phyloP scores from a whole-genome alignment of 1,284 basidiomycete species.

The Ustilago crameri region DNA sequence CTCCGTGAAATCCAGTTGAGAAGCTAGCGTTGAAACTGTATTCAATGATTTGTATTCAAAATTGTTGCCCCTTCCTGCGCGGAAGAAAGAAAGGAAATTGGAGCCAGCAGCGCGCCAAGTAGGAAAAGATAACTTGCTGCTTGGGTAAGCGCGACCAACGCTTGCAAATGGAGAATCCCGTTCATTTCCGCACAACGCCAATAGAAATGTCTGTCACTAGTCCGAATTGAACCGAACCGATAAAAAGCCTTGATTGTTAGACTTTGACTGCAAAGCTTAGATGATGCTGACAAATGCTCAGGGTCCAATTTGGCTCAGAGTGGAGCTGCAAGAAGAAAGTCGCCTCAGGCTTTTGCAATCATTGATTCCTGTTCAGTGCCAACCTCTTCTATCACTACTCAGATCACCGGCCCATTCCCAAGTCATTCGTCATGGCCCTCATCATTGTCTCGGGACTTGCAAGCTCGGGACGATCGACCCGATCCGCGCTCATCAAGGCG shows the following conservation, averaged over 20 bases:
- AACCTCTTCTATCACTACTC: not conserved
- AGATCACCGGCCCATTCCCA: not conserved
- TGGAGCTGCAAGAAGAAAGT: conserved; percentile 31
- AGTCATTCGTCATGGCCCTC: conserved; percentile 78
- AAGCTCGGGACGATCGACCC: conserved; percentile 83
- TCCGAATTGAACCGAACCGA: conserved; percentile 24
- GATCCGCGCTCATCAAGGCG: conserved; percentile 76
- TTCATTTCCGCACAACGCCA: conserved; percentile 22
- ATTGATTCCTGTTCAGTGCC: not conserved
- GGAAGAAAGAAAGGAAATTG: conserved; percentile 45
- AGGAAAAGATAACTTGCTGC: conserved; percentile 4
- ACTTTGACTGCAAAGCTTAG: not conserved
- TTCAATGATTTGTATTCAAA: not conserved
- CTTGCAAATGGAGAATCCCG: conserved; percentile 16
- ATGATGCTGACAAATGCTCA: conserved; percentile 6
- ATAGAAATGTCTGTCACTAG: not conserved
- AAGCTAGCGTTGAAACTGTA: not conserved
- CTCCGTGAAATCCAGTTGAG: conserved; percentile 1
- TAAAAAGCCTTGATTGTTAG: conserved; percentile 7
- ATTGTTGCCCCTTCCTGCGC: not conserved
- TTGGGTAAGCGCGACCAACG: conserved; percentile 28
- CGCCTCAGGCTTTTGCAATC: not conserved
- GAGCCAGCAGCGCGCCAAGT: not conserved
- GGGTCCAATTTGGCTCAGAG: not conserved
- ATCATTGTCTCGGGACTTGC: conserved; percentile 92